Conservation (phyloP, 2,329 filamentous ascomycete species). For the Thielaviopsis musarum region DNA sequence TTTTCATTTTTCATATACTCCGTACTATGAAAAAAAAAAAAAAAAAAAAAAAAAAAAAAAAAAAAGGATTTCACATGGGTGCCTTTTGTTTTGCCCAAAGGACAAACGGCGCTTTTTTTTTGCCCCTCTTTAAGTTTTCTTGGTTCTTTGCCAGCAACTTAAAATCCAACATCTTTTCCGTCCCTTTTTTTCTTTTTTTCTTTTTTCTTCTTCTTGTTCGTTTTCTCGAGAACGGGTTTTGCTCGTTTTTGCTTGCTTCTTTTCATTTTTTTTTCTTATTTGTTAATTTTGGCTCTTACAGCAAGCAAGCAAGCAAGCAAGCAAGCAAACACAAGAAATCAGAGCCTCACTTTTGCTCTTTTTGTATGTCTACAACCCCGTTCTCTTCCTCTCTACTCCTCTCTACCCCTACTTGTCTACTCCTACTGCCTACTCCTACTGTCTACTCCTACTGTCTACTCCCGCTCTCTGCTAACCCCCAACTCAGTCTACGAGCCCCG, state of each 20-base stretch:
- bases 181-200: background rate
- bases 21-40: background rate
- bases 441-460: background rate
- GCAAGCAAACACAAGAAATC: too few species aligned
- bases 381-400: too few species aligned
- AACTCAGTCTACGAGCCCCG: background rate
- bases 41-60: too few species aligned
- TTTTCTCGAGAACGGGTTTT: background rate
- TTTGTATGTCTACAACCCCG: background rate
- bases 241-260: background rate
- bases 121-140: background rate
- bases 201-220: background rate
- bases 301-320: too few species aligned
- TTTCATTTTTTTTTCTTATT: background rate
- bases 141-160: background rate
- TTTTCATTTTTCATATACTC: background rate
- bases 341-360: too few species aligned
- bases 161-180: background rate
- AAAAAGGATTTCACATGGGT: too few species aligned
- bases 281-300: background rate
- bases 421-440: too few species aligned
- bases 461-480: background rate
- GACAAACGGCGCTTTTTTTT: background rate
- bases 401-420: too few species aligned
- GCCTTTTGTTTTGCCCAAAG: too few species aligned